Base-by-base conservation (phyloP, 2,329 filamentous ascomycete genomes). In the Emericellopsis atlantica region DNA sequence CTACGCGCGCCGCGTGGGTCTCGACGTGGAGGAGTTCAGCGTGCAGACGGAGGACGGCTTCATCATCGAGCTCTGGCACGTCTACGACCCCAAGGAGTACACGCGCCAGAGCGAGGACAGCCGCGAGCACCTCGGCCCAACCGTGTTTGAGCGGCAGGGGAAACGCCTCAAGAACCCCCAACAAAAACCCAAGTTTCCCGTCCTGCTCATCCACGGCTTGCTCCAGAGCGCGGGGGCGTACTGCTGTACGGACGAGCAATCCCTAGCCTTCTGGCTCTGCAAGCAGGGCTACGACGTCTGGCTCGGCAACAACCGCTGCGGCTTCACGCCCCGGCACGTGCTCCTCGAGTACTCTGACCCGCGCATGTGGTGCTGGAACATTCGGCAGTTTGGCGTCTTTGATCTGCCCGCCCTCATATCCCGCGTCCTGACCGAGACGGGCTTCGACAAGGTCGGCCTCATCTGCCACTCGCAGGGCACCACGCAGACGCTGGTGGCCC, bases 291-390 rank as follows among this genome's bases (percentile, higher is more conserved):
- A 87, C 59, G 90, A 96, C 57, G 86, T 96, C 32, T 96, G 89
- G 89, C 70, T 95, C 14, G 90, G 90, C 5, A 94, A 95, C 62
- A 95, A 95, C 55, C 75, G 90, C 16, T 94, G 88, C 54, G 89
- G 89, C 1, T 87, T 92, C 59, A 66, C 74, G 1, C 89, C 90
- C 0, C 74, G 79, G 47, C 90, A 96, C 54, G 74, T 70, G 3
- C 61, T 80, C 18, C 72, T 95, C 32, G 62, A 75, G 2, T 79
- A 83, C 48, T 65, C 66, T 4, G 90, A 96, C 54, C 89, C 90
- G 2, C 76, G 88, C 24, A 93, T 95, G 85, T 95, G 90, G 90
- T 79, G 81, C 33, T 96, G 90, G 90, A 94, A 94, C 49, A 93
- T 95, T 42, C 77, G 85, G 0, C 86, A 95, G 54, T 93, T 95